phyloP scores from a whole-genome alignment of 2,329 filamentous ascomycete genomes.

The Sporothrix pallida region DNA sequence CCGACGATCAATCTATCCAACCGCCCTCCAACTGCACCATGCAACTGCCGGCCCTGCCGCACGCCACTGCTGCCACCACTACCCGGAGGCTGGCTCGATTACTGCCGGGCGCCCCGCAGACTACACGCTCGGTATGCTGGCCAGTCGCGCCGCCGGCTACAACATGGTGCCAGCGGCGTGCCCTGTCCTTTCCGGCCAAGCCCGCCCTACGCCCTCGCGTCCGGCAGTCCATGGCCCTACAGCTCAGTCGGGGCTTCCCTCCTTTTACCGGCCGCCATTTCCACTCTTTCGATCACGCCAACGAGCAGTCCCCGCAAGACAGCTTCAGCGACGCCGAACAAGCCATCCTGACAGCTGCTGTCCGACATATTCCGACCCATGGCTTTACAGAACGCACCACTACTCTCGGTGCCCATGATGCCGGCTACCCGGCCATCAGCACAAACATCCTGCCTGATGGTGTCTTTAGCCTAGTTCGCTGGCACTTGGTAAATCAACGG shows the following conservation, averaged over 20 bases:
- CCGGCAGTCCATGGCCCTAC: not conserved
- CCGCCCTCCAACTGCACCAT: not conserved
- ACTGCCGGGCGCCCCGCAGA: not conserved
- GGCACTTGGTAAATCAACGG: constrained; percentile 73
- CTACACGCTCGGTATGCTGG: too few species aligned
- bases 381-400: constrained; percentile 82
- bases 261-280: constrained; percentile 53
- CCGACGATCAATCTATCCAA: not conserved
- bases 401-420: constrained; percentile 77
- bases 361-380: constrained; percentile 75
- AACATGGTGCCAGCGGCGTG: not conserved
- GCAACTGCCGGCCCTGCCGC: constrained; percentile 2
- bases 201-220: not conserved
- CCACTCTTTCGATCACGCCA: constrained; percentile 76
- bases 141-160: too few species aligned
- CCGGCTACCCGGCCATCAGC: constrained; percentile 85
- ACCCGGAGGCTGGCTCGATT: constrained; percentile 14
- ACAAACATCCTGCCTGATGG: constrained; percentile 81
- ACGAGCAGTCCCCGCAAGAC: constrained; percentile 64
- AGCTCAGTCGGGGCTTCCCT: constrained; percentile 11
- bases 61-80: constrained; percentile 15
- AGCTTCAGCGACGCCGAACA: constrained; percentile 73
- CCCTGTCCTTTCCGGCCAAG: not conserved
- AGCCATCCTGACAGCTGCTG: constrained; percentile 80
- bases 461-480: constrained; percentile 80